Evolutionary conservation across 2,329 filamentous ascomycete species (phyloP).

Genomic region (Colletotrichum cordylinicola): DNA sequence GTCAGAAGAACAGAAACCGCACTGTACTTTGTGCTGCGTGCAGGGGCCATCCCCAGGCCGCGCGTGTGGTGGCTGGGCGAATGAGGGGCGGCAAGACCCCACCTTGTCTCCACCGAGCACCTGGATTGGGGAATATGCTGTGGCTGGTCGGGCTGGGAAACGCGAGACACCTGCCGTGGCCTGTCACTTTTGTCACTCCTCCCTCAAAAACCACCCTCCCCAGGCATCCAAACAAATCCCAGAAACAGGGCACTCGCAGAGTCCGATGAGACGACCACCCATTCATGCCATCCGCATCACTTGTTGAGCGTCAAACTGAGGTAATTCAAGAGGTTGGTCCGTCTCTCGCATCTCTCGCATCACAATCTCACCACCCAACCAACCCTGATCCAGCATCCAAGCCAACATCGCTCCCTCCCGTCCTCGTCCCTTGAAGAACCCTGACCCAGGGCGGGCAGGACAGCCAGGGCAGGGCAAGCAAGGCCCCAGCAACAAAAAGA

Average conservation of each 20-base stretch:
- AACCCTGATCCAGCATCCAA: not conserved
- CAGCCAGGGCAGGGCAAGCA: not conserved
- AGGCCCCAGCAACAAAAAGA: not conserved
- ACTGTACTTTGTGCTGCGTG: slow-evolving; percentile 3
- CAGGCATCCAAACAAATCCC: slow-evolving; percentile 5
- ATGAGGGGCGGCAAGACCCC: not conserved
- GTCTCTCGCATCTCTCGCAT: not conserved
- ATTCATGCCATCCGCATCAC: not conserved
- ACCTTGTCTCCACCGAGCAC: not conserved
- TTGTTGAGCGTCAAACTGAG: not conserved
- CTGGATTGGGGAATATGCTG: slow-evolving; percentile 16
- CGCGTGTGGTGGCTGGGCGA: slow-evolving; percentile 22
- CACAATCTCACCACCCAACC: not conserved
- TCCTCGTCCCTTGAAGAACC: not conserved
- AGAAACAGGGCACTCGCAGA: not conserved
- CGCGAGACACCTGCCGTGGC: not conserved
- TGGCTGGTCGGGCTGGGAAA: slow-evolving; percentile 18
- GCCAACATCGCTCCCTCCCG: not conserved
- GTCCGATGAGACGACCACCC: not conserved
- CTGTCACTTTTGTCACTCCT: not conserved
- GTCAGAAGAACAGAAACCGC: not conserved
- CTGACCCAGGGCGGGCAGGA: not conserved
- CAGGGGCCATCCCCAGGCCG: slow-evolving; percentile 18
- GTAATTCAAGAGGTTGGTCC: not conserved
- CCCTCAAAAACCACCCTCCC: not conserved